Conservation (phyloP, 176 grass and related monocot genomes). For the Aechmea fasciata region DNA sequence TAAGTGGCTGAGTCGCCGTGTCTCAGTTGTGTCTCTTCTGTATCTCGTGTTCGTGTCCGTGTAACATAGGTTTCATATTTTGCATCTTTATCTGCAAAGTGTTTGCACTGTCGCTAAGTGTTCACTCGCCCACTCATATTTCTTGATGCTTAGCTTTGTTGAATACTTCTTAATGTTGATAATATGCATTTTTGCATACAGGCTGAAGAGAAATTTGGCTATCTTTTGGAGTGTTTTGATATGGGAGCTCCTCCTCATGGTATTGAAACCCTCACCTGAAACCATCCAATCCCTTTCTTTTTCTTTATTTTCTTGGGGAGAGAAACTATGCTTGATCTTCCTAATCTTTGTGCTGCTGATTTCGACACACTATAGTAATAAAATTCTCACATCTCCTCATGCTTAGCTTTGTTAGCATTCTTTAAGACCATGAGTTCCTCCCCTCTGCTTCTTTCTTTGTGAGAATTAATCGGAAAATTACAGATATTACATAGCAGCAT, state of each 20-base stretch:
- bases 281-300: background rate
- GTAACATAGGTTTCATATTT: no score
- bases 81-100: no score
- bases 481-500: background rate
- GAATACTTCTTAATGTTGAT: no score
- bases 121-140: no score
- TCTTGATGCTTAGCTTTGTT: no score
- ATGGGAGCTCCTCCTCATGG: conserved; percentile 96
- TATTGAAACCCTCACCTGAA: conserved; percentile 20
- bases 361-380: background rate
- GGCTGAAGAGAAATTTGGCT: conserved; percentile 97
- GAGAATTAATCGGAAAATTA: background rate
- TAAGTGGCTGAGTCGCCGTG: no score
- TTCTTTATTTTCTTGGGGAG: background rate
- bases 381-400: background rate
- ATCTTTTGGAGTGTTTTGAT: conserved; percentile 83
- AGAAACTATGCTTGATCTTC: background rate
- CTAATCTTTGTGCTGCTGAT: background rate
- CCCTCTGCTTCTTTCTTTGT: background rate
- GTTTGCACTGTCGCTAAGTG: no score
- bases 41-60: no score
- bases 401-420: no score
- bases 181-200: conserved; percentile 13
- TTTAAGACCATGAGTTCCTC: background rate
- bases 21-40: no score